These are phyloP conservation scores for Sisymbrium irio DNA, from an alignment of 345 rosid genomes.

Conservation along the genomic window DNA sequence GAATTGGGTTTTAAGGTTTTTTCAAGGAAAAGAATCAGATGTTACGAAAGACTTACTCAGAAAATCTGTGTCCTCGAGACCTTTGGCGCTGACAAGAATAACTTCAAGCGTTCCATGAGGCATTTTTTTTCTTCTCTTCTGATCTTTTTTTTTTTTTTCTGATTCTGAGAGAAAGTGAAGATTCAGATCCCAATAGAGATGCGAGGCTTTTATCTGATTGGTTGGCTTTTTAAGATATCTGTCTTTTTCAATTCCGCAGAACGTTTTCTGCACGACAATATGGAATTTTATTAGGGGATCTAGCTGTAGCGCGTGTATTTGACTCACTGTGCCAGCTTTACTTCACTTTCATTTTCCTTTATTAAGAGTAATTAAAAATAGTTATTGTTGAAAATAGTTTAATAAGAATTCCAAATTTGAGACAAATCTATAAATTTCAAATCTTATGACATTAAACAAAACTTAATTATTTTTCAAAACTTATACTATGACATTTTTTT, in stretches of 20 bases:
- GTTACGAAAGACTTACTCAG: constrained; percentile 39
- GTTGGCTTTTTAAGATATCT: background rate
- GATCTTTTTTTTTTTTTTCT: background rate
- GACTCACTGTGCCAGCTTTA: background rate
- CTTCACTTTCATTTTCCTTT: background rate
- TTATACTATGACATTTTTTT: too few species aligned
- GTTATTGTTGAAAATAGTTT: background rate
- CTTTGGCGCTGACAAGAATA: constrained; percentile 60
- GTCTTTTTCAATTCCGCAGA: background rate
- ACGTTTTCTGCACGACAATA: constrained; percentile 16
- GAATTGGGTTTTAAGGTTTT: background rate
- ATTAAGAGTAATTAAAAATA: background rate
- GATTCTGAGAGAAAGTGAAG: constrained; percentile 11
- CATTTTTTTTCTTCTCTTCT: constrained; percentile 32
- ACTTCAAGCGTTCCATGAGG: constrained; percentile 65
- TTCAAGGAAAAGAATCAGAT: background rate
- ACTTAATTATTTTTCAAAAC: too few species aligned
- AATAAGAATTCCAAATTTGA: too few species aligned
- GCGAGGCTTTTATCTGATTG: constrained; percentile 27
- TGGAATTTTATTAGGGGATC: background rate
- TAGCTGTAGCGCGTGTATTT: background rate
- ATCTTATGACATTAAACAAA: too few species aligned
- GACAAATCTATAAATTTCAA: too few species aligned
- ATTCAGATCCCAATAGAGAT: constrained; percentile 28
- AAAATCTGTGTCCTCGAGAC: constrained; percentile 55